These are phyloP conservation scores for Saccharomycopsis fermentans DNA, from an alignment of 805 yeast genomes.

Conservation along the genomic window DNA sequence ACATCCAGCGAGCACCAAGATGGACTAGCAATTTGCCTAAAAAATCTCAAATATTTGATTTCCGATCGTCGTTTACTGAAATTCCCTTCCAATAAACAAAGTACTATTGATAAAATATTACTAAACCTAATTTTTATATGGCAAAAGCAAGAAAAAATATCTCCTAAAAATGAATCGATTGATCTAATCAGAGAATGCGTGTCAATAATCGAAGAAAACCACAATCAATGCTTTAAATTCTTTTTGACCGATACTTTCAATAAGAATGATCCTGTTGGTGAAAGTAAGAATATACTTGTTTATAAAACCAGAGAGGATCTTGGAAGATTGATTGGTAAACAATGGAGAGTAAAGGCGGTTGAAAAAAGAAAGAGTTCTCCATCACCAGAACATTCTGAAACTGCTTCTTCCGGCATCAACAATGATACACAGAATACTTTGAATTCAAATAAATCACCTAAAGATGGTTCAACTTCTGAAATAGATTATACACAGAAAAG, in stretches of 20 bases:
- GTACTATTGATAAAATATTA: constrained; percentile 4
- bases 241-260: constrained; percentile 8
- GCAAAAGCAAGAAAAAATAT: constrained; percentile 1
- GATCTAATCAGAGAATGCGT: background rate
- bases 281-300: constrained; percentile 3
- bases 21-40: background rate
- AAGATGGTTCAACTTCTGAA: background rate
- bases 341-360: background rate
- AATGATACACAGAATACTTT: background rate
- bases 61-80: background rate
- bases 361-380: background rate
- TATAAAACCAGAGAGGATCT: background rate
- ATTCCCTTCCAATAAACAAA: background rate
- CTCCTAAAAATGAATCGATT: background rate
- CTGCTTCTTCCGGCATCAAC: background rate
- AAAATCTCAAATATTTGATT: constrained; percentile 1
- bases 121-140: constrained; percentile 6
- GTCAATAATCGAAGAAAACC: constrained; percentile 1
- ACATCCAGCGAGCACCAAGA: background rate
- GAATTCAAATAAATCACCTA: background rate
- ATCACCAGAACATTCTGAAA: background rate
- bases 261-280: background rate
- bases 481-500: background rate
- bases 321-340: constrained; percentile 4
- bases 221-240: constrained; percentile 1